These are phyloP conservation scores for Phytophthora colocasiae DNA, from an alignment of 352 stramenopile genomes.

Conservation along the genomic window DNA sequence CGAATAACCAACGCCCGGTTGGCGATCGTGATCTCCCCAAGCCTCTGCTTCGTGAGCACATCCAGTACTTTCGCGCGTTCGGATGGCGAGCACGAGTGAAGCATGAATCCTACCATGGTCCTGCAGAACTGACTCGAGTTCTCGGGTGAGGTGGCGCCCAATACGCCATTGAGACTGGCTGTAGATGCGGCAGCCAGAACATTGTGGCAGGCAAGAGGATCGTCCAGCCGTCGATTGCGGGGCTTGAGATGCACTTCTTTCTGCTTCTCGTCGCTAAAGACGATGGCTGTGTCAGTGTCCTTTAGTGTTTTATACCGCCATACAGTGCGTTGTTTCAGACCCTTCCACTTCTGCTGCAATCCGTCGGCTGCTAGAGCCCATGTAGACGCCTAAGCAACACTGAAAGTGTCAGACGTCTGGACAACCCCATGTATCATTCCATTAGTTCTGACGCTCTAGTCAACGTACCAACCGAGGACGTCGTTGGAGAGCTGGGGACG, in stretches of 20 bases:
- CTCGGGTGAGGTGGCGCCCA: conserved; percentile 78
- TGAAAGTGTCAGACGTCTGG: conserved; percentile 15
- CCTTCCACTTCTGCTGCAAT: conserved; percentile 84
- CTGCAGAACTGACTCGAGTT: conserved; percentile 78
- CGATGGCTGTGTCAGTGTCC: conserved; percentile 71
- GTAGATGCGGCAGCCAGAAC: conserved; percentile 65
- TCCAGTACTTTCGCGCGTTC: conserved; percentile 78
- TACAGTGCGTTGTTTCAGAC: conserved; percentile 81
- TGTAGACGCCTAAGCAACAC: conserved; percentile 51
- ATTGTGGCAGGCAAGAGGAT: conserved; percentile 80
- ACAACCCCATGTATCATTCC: conserved; percentile 7
- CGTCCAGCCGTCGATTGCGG: conserved; percentile 56
- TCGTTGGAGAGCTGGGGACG: neutral
- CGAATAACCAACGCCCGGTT: conserved; percentile 83
- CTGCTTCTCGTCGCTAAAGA: conserved; percentile 76
- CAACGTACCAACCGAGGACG: conserved; percentile 20
- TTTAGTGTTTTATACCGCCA: conserved; percentile 88
- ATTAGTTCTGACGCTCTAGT: neutral
- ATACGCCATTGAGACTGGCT: conserved; percentile 78
- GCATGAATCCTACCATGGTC: conserved; percentile 89
- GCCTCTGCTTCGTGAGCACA: conserved; percentile 69
- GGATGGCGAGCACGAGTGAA: conserved; percentile 66
- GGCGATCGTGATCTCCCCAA: conserved; percentile 75
- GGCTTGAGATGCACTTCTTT: conserved; percentile 80
- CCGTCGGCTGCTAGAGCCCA: conserved; percentile 80